phyloP scores from a whole-genome alignment of 2,329 filamentous ascomycete species.

The Beauveria asiatica region DNA sequence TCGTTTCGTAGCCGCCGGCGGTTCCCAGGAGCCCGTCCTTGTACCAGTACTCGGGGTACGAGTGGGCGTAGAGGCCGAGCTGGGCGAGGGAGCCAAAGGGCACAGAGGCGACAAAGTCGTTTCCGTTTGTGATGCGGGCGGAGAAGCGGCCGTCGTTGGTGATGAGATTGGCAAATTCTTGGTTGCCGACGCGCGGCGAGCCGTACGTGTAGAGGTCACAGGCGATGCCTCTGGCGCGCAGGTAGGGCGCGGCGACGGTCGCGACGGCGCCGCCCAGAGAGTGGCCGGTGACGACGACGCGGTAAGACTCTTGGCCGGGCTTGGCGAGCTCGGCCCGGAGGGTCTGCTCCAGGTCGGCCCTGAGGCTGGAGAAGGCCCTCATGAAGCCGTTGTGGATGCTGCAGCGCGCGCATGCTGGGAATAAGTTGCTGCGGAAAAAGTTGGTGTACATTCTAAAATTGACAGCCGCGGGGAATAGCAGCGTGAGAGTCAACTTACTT shows the following conservation, averaged over 20 bases:
- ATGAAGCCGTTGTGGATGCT: background rate
- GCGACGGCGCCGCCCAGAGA: slow-evolving; percentile 59
- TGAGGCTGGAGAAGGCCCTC: background rate
- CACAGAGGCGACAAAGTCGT: background rate
- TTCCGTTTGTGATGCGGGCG: background rate
- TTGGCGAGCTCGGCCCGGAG: background rate
- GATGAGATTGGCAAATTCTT: slow-evolving; percentile 45
- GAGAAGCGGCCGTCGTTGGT: slow-evolving; percentile 13
- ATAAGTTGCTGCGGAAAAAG: background rate
- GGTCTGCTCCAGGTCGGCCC: background rate
- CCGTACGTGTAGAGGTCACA: slow-evolving; percentile 58
- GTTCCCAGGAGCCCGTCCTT: background rate
- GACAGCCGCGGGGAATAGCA: background rate
- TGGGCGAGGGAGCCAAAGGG: background rate
- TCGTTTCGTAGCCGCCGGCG: background rate
- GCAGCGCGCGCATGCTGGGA: background rate
- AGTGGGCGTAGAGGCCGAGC: background rate
- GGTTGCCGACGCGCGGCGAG: slow-evolving; percentile 56
- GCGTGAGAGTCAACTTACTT: background rate
- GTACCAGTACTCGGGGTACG: background rate
- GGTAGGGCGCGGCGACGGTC: slow-evolving; percentile 47
- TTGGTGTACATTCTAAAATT: background rate
- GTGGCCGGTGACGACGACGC: slow-evolving; percentile 53
- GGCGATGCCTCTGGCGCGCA: slow-evolving; percentile 38
- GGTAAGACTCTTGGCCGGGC: slow-evolving; percentile 31